Conservation (phyloP, 2,329 filamentous ascomycete genomes). For the Tolypocladium pustulatum region DNA sequence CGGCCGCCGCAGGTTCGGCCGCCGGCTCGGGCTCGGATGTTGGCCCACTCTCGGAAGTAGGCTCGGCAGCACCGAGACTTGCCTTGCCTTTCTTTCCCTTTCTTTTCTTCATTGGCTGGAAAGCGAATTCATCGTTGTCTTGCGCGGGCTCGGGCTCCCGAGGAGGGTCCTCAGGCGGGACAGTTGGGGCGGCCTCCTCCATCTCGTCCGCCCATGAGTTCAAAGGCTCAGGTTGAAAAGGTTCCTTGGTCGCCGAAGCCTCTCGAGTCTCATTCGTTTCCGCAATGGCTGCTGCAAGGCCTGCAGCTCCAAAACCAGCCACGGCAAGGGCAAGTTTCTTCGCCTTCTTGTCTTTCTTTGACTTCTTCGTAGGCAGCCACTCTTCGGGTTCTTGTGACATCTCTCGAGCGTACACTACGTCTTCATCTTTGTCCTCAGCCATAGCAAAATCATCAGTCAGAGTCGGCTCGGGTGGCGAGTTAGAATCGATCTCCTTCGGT, state of each 20-base stretch:
- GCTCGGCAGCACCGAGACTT: neutral
- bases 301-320: slow-evolving; percentile 3
- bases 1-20: neutral
- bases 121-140: slow-evolving; percentile 14
- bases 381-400: slow-evolving; percentile 3
- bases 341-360: slow-evolving; percentile 24
- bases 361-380: slow-evolving; percentile 11
- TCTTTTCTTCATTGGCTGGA: slow-evolving; percentile 31
- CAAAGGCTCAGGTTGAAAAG: neutral
- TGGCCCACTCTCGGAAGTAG: neutral
- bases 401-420: slow-evolving; percentile 1
- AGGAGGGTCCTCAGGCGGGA: neutral
- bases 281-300: neutral
- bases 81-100: slow-evolving; percentile 20
- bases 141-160: neutral
- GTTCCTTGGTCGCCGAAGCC: neutral
- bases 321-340: slow-evolving; percentile 17
- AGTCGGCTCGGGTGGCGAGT: neutral
- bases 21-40: neutral
- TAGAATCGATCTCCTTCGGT: neutral
- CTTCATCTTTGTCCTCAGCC: neutral
- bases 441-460: neutral
- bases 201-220: slow-evolving; percentile 9
- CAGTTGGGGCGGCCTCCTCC: slow-evolving; percentile 1
- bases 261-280: slow-evolving; percentile 1